Percentiles rank a stretch among this genome's conserved stretches.
Evolutionary conservation across 331 rosid genomes (phyloP).

Genomic region (Acacia pycnantha): DNA sequence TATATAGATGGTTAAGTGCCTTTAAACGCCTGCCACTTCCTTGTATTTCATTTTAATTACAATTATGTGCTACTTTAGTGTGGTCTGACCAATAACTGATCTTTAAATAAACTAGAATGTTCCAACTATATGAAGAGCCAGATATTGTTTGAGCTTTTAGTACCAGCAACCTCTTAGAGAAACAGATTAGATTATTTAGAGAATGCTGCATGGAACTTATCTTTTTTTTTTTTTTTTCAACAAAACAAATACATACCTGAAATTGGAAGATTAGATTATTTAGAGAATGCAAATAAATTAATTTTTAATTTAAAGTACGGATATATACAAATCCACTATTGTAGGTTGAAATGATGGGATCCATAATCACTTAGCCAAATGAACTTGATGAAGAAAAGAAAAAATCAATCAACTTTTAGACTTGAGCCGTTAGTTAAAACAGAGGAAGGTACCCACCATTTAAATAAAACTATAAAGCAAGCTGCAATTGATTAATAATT

Average conservation of each 20-base stretch:
- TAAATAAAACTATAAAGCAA: not conserved
- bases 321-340: not conserved
- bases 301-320: not conserved
- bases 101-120: constrained; percentile 18
- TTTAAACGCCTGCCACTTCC: constrained; percentile 32
- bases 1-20: constrained; percentile 32
- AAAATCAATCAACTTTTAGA: not conserved
- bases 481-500: constrained; percentile 6
- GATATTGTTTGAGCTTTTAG: constrained; percentile 24
- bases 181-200: no score
- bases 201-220: not conserved
- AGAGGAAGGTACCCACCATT: not conserved
- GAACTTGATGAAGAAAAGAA: not conserved
- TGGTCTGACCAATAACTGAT: constrained; percentile 28
- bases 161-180: not conserved
- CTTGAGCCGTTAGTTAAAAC: not conserved
- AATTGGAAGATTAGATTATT: not conserved
- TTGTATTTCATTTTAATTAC: constrained; percentile 14
- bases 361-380: not conserved
- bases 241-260: not conserved
- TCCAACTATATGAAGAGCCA: constrained; percentile 23
- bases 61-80: constrained; percentile 29
- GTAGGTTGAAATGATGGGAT: not conserved
- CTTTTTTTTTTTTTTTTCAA: not conserved
- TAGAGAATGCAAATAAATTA: not conserved